Percentiles rank a stretch among this genome's conserved stretches.
These are phyloP conservation scores for Podospora bellae-mahoneyi DNA, from an alignment of 495 filamentous ascomycete species.

Conservation along the genomic window DNA sequence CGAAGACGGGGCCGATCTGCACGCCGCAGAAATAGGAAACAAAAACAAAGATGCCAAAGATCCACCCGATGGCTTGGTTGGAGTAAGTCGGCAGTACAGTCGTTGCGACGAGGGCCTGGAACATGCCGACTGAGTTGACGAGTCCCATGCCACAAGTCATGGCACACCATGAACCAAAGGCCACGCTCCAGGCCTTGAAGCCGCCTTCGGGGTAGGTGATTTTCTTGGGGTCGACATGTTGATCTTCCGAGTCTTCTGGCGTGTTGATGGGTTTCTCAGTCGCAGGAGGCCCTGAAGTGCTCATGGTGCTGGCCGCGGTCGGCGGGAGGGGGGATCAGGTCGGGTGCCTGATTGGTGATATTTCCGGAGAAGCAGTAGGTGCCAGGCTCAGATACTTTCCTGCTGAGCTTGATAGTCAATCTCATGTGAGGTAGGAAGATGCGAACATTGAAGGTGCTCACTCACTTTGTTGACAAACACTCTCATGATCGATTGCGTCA, in stretches of 20 bases:
- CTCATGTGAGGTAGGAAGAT: not conserved
- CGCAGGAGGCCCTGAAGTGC: not conserved
- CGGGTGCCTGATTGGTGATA: not conserved
- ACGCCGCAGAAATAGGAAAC: conserved; percentile 6
- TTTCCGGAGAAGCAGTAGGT: not conserved
- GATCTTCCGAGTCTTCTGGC: not conserved
- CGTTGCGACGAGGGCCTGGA: conserved; percentile 1
- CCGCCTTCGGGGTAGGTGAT: conserved; percentile 1
- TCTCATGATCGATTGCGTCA: not conserved
- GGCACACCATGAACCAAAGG: conserved; percentile 1
- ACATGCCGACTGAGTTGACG: conserved; percentile 6
- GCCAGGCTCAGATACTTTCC: not conserved
- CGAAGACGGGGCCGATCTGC: conserved; percentile 3
- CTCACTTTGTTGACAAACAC: not conserved
- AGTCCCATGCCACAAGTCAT: conserved; percentile 3
- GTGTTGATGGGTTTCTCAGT: not conserved
- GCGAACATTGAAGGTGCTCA: no score
- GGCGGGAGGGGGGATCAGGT: not conserved
- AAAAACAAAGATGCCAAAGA: conserved; percentile 3
- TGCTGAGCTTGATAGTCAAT: not conserved
- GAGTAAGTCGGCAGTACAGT: not conserved
- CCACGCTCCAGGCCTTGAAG: not conserved
- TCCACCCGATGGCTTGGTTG: conserved; percentile 4
- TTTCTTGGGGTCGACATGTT: not conserved
- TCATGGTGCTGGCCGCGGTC: no score